A percentile compares a stretch with the other conserved stretches of the same genome.
Evolutionary conservation across 225 moss, liverwort and hornwort species (phyloP).

Genomic region (Marchantia paleacea): DNA sequence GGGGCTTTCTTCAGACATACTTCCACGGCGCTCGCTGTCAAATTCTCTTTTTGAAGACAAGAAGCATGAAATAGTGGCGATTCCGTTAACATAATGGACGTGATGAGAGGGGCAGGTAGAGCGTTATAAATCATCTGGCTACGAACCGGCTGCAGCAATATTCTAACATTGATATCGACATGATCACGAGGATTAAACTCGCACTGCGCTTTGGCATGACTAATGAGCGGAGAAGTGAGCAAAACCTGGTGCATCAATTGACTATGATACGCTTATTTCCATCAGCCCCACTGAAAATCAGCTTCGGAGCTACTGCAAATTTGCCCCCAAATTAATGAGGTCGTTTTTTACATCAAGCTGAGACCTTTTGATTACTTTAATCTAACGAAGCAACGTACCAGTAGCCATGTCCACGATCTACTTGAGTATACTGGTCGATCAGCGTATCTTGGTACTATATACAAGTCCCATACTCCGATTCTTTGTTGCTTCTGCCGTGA

Average conservation of each 20-base stretch:
- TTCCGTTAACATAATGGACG: neutral
- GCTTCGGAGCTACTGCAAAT: neutral
- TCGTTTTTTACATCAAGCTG: neutral
- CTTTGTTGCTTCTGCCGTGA: neutral
- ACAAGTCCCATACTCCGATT: neutral
- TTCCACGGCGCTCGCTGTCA: neutral
- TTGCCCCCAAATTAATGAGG: no score
- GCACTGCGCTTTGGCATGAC: neutral
- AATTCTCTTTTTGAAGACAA: neutral
- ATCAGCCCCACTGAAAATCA: neutral
- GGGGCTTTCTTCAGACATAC: neutral
- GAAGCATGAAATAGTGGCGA: neutral
- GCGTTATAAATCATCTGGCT: neutral
- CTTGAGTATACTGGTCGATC: neutral
- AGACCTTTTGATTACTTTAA: neutral
- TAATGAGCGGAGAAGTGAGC: neutral
- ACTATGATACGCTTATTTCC: neutral
- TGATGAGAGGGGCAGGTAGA: neutral
- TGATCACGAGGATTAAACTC: neutral
- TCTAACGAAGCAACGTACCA: neutral
- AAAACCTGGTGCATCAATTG: neutral
- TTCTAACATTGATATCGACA: neutral
- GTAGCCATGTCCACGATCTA: neutral
- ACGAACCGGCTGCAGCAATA: neutral
- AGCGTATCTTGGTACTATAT: neutral